Conservation (phyloP, 495 filamentous ascomycete genomes). For the Penicillium fimorum region DNA sequence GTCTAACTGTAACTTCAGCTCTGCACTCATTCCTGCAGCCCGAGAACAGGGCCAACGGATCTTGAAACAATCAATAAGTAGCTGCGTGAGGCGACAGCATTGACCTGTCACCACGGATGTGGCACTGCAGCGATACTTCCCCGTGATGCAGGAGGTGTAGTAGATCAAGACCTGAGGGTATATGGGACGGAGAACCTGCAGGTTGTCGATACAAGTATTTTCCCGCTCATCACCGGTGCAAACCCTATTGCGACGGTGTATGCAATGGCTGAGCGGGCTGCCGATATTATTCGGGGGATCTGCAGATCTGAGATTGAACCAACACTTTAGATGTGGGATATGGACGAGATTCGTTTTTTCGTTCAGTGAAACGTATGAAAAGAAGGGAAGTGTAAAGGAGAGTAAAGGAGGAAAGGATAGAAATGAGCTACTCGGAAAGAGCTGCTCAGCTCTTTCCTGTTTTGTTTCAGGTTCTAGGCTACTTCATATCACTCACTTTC, state of each 20-base stretch:
- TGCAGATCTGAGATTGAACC: background rate
- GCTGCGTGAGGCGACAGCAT: conserved; percentile 4
- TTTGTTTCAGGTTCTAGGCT: no score
- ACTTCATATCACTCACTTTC: no score
- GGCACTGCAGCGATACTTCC: conserved; percentile 30
- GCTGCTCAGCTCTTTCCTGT: no score
- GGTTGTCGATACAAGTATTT: conserved; percentile 55
- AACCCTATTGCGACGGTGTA: conserved; percentile 55
- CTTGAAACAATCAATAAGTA: conserved; percentile 12
- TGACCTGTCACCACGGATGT: conserved; percentile 17
- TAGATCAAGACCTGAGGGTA: conserved; percentile 46
- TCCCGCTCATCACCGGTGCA: conserved; percentile 48
- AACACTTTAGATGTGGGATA: background rate
- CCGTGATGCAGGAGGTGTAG: conserved; percentile 52
- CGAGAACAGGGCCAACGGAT: background rate
- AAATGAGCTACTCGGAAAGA: no score
- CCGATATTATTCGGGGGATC: conserved; percentile 40
- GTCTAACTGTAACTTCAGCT: background rate
- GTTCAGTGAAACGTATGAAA: no score
- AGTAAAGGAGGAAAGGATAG: no score
- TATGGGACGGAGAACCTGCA: conserved; percentile 49
- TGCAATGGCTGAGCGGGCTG: conserved; percentile 52
- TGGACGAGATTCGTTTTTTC: no score
- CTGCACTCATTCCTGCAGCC: conserved; percentile 11
- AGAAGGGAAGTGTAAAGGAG: no score